Evolutionary conservation across 208 protist genomes (phyloP).

Genomic region (Blechomonas ayalai): DNA sequence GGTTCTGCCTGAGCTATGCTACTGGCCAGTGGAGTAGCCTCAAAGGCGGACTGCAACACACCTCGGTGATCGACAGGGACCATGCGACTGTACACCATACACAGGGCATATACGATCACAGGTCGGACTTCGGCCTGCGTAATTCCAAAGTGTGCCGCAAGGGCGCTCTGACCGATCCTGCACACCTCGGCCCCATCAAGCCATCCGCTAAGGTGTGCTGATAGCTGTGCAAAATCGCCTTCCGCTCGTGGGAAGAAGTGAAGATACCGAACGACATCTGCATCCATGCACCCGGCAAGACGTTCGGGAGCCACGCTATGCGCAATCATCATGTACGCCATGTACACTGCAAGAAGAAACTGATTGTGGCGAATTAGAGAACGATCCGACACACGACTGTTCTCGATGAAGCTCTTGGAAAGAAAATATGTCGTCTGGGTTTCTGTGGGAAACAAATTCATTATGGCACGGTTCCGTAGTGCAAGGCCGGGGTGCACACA

Average conservation of each 20-base stretch:
- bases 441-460: conserved; percentile 26
- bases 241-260: conserved; percentile 75
- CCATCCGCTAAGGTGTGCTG: conserved; percentile 43
- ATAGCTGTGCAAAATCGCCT: conserved; percentile 67
- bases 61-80: conserved; percentile 65
- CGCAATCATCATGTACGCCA: conserved; percentile 59
- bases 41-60: conserved; percentile 43
- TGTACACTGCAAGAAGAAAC: conserved; percentile 67
- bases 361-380: conserved; percentile 75
- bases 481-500: conserved; percentile 49
- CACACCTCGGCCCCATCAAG: conserved; percentile 50
- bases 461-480: conserved; percentile 31
- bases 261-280: conserved; percentile 47
- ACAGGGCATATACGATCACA: conserved; percentile 47
- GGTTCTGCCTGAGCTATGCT: too few relatives aligned
- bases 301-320: conserved; percentile 14
- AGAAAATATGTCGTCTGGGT: conserved; percentile 27
- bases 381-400: conserved; percentile 53
- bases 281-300: conserved; percentile 14
- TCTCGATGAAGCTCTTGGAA: conserved; percentile 21
- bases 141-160: conserved; percentile 42
- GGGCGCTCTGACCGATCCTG: conserved; percentile 22
- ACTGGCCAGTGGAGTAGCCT: conserved; percentile 38
- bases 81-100: conserved; percentile 83
- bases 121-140: conserved; percentile 63